phyloP scores from a whole-genome alignment of 228 moss, liverwort and hornwort species.

The Sphagnum fallax region DNA sequence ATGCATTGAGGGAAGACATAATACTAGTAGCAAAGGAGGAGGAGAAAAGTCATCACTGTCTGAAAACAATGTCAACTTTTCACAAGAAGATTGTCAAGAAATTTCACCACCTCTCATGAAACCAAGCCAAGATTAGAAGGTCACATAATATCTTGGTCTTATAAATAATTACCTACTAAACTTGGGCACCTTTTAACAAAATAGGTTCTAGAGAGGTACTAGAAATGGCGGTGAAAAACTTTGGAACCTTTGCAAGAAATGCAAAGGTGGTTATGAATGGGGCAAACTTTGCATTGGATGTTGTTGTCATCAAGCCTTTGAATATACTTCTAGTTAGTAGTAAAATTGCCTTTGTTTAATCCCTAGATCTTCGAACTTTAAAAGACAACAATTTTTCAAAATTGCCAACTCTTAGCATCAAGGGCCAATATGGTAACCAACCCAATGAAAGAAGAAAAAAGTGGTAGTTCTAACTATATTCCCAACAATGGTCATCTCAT shows the following conservation, averaged over 20 bases:
- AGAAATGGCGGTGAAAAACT: constrained; percentile 58
- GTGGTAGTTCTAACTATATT: constrained; percentile 50
- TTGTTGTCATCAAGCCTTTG: constrained; percentile 20
- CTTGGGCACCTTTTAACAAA: constrained; percentile 44
- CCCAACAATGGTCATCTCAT: constrained; percentile 70
- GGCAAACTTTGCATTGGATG: constrained; percentile 33
- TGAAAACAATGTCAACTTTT: neutral
- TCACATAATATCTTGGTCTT: constrained; percentile 59
- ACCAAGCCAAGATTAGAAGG: constrained; percentile 51
- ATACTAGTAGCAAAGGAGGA: neutral
- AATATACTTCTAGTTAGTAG: constrained; percentile 7
- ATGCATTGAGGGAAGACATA: constrained; percentile 12
- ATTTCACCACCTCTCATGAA: constrained; percentile 42
- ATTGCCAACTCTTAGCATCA: constrained; percentile 17
- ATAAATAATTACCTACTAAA: constrained; percentile 65
- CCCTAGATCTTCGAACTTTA: constrained; percentile 19
- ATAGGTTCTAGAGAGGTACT: constrained; percentile 23
- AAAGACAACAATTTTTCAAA: constrained; percentile 30
- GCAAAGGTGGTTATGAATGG: constrained; percentile 56
- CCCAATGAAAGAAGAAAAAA: constrained; percentile 77
- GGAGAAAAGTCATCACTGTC: constrained; percentile 1
- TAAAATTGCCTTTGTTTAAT: constrained; percentile 10
- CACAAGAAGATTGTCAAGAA: constrained; percentile 6
- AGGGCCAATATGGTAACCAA: constrained; percentile 29
- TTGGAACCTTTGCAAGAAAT: constrained; percentile 59